Evolutionary conservation across 805 yeast genomes (phyloP).

Genomic region (Torulaspora indica): DNA sequence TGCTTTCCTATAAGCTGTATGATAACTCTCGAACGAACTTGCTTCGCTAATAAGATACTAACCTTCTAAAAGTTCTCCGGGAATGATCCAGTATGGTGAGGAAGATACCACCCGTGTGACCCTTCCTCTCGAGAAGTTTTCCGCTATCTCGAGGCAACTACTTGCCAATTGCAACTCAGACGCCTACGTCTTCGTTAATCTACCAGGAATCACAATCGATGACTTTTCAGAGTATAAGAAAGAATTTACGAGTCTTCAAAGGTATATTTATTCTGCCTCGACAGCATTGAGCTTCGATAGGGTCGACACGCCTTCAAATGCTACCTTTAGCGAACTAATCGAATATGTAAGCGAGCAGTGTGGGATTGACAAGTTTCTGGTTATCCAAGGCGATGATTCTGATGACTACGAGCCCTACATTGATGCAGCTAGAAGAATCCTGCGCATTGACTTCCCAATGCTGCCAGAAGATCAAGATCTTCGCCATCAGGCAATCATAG

Average conservation of each 20-base stretch:
- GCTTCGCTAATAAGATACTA: slow-evolving; percentile 2
- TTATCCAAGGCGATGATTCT: slow-evolving; percentile 35
- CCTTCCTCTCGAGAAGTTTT: slow-evolving; percentile 29
- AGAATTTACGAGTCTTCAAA: slow-evolving; percentile 46
- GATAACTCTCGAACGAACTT: background rate
- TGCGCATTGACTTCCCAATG: slow-evolving; percentile 53
- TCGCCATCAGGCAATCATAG: slow-evolving; percentile 35
- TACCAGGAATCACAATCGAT: slow-evolving; percentile 47
- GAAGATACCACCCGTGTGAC: slow-evolving; percentile 14
- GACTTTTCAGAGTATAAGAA: slow-evolving; percentile 43
- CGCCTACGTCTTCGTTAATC: slow-evolving; percentile 51
- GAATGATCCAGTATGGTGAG: slow-evolving; percentile 20
- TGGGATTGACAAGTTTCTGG: slow-evolving; percentile 21
- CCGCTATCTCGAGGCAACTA: slow-evolving; percentile 32
- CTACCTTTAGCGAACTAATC: slow-evolving; percentile 21
- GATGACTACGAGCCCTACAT: slow-evolving; percentile 53
- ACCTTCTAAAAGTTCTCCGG: slow-evolving; percentile 21
- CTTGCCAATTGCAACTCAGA: slow-evolving; percentile 47
- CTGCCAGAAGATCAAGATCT: slow-evolving; percentile 39
- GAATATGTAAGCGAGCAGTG: slow-evolving; percentile 24
- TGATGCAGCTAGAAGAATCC: slow-evolving; percentile 59
- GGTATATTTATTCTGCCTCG: slow-evolving; percentile 52
- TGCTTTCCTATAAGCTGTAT: slow-evolving; percentile 21
- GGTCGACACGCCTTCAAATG: slow-evolving; percentile 29
- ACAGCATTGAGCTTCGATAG: slow-evolving; percentile 58